A percentile compares a stretch with the other conserved stretches of the same genome.
phyloP scores from a whole-genome alignment of 2,329 filamentous ascomycete genomes.

The Dactylellina parvicollis region DNA sequence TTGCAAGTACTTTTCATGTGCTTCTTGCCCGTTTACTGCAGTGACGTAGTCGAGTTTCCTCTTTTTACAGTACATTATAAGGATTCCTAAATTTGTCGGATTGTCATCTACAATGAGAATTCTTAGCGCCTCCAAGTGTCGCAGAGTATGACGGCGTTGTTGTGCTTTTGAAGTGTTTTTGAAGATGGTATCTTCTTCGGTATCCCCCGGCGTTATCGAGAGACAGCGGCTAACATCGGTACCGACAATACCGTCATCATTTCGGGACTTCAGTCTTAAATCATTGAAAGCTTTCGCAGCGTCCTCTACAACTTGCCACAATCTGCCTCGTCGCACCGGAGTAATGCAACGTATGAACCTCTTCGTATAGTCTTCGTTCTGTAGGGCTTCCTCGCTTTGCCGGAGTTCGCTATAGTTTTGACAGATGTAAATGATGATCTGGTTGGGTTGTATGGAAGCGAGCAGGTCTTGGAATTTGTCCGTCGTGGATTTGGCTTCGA shows the following conservation, averaged over 20 bases:
- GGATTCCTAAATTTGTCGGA: conserved; percentile 65
- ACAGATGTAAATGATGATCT: conserved; percentile 51
- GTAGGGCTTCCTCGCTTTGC: conserved; percentile 21
- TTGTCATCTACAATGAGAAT: conserved; percentile 65
- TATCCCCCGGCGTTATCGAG: not conserved
- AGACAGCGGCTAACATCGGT: not conserved
- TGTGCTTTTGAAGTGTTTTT: conserved; percentile 7
- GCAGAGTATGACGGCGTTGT: conserved; percentile 3
- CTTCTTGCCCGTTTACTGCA: conserved; percentile 64
- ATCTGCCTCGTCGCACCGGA: conserved; percentile 27
- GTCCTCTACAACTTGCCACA: conserved; percentile 40
- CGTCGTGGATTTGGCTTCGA: conserved; percentile 20
- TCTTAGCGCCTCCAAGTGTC: conserved; percentile 7
- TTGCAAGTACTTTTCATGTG: conserved; percentile 61
- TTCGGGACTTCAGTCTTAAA: conserved; percentile 8
- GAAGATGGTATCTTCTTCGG: not conserved
- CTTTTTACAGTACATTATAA: conserved; percentile 65
- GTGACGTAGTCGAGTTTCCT: conserved; percentile 62
- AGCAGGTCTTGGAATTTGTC: conserved; percentile 29
- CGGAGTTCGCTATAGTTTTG: conserved; percentile 28
- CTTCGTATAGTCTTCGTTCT: conserved; percentile 39
- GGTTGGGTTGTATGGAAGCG: conserved; percentile 18
- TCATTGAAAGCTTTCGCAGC: conserved; percentile 20
- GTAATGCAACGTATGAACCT: conserved; percentile 44
- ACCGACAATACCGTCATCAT: not conserved